phyloP scores from a whole-genome alignment of 225 moss, liverwort and hornwort species.

The Takakia lepidozioides region DNA sequence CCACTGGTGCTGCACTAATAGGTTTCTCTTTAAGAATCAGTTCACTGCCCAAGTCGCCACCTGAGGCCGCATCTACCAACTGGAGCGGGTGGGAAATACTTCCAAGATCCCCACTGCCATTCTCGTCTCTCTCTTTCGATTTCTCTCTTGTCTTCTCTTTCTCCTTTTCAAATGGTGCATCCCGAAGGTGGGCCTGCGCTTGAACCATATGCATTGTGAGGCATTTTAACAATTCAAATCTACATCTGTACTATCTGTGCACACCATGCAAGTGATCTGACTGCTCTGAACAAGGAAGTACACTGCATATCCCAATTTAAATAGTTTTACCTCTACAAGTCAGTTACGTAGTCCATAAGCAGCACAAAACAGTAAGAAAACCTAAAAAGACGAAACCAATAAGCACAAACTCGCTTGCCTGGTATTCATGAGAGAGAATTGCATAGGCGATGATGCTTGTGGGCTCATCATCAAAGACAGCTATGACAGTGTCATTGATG shows the following conservation, averaged over 20 bases:
- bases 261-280: not conserved
- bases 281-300: not conserved
- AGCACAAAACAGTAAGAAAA: too few relatives aligned
- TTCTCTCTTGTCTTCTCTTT: constrained; percentile 51
- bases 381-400: too few relatives aligned
- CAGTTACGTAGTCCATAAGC: not conserved
- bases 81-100: constrained; percentile 23
- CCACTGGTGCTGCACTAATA: constrained; percentile 23
- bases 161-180: constrained; percentile 50
- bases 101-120: constrained; percentile 20
- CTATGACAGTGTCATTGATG: constrained; percentile 49
- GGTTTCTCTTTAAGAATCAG: constrained; percentile 21
- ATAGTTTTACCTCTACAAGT: not conserved
- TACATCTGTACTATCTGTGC: too few relatives aligned
- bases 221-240: too few relatives aligned
- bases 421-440: constrained; percentile 66
- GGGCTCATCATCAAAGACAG: constrained; percentile 81
- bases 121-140: constrained; percentile 37
- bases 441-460: constrained; percentile 89
- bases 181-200: constrained; percentile 46
- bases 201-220: too few relatives aligned
- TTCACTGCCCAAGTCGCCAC: constrained; percentile 33
- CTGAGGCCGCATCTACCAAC: constrained; percentile 21
- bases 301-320: not conserved
- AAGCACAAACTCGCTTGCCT: constrained; percentile 26